Evolutionary conservation across 2,329 filamentous ascomycete genomes (phyloP), one percentile per base, ranked within the genome.

Genomic region (Cercospora berteroae): DNA sequence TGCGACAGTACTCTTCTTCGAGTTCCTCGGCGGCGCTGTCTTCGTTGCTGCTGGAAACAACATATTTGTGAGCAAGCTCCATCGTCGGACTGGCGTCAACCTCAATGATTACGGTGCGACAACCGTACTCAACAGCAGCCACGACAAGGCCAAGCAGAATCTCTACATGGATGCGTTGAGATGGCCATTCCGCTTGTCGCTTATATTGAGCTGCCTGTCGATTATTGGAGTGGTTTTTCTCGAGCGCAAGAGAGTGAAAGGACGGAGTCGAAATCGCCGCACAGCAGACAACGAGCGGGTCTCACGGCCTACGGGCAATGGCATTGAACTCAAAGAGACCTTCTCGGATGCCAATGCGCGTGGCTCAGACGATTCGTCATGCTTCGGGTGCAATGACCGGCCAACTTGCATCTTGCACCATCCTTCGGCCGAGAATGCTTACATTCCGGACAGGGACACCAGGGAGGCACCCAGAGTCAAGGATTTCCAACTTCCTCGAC

Each of bases 1-100:
- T 9, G 58, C 58, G 7, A 60, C 58, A 29, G 58, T 60, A 5
- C 36, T 60, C 2, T 44, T 60, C 20, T 60, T 60, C 58, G 58
- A 60, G 10, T 60, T 60, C 20, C 36, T 60, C 4, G 58, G 58
- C 10, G 58, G 58, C 1, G 31, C 58, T 8, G 6, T 60, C 3
- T 23, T 42, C n/a, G 58, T 44, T 23, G 36, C 31, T 3, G 36
- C 31, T 18, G 58, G 58, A 7, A 60, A 42, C 2, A 60, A 60
- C 33, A 25, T 27, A 13, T 60, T 60, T 29, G 36, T 23, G 5
- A 60, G 48, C 36, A 42, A 44, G n/a, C 36, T 42, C 20, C 27
- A 48, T 25, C 20, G 36, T 13, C 33, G 18, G 23, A n/a, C 25
- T 27, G 56, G 56, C n/a, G 5, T 59, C 27, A 23, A 59, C 5